Conservation (phyloP, 1,139 yeast genomes). For the Scheffersomyces insectosa region DNA sequence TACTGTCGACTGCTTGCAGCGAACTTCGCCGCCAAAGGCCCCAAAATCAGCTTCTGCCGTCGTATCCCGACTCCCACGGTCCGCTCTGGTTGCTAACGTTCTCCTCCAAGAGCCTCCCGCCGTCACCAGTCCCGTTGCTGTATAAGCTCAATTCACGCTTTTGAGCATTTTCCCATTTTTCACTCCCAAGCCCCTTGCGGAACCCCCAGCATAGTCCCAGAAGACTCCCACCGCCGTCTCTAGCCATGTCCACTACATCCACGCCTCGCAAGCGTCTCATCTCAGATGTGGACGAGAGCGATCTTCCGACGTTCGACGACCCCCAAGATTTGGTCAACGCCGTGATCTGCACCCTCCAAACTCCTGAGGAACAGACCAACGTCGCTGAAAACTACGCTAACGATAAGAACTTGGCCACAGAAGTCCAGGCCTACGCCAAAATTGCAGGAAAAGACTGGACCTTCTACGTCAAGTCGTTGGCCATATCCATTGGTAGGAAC, state of each 20-base stretch:
- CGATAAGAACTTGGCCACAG: conserved; percentile 73
- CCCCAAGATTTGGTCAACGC: conserved; percentile 55
- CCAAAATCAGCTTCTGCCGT: too few species aligned
- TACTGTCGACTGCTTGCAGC: too few species aligned
- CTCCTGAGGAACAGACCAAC: conserved; percentile 52
- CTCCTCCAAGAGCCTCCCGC: too few species aligned
- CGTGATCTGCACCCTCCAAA: conserved; percentile 48
- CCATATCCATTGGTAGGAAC: conserved; percentile 80
- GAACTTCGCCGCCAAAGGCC: too few species aligned
- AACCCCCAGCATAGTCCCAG: too few species aligned
- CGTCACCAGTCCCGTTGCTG: too few species aligned
- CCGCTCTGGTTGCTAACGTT: too few species aligned
- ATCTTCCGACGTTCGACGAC: conserved; percentile 42
- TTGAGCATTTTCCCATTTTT: too few species aligned
- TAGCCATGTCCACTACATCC: conserved; percentile 7
- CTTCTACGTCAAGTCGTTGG: conserved; percentile 81
- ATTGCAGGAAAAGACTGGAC: conserved; percentile 96
- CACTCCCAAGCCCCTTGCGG: too few species aligned
- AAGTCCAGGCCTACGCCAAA: conserved; percentile 94
- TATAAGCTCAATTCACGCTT: too few species aligned
- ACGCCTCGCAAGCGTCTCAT: conserved; percentile 35
- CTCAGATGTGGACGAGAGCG: conserved; percentile 23
- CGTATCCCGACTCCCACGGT: too few species aligned
- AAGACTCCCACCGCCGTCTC: too few species aligned
- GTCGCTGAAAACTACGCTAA: conserved; percentile 57